Evolutionary conservation across 2,329 filamentous ascomycete genomes (phyloP).

Genomic region (Colletotrichum sp.): DNA sequence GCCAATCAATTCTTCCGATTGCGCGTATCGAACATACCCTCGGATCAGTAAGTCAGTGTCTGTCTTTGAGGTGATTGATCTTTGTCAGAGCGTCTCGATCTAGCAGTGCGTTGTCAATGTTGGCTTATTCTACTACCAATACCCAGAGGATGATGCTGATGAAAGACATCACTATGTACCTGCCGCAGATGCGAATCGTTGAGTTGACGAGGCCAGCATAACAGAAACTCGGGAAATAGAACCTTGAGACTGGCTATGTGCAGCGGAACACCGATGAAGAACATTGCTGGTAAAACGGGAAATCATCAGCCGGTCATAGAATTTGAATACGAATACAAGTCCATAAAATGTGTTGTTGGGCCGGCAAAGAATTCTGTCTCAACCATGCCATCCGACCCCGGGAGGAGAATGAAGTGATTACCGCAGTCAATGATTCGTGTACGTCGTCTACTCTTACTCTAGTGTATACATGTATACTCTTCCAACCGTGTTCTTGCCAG

Average conservation of each 20-base stretch:
- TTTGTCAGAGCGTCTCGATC: neutral
- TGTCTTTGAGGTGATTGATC: neutral
- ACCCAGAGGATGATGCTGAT: neutral
- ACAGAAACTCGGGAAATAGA: too few species aligned
- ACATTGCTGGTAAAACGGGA: too few species aligned
- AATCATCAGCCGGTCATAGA: too few species aligned
- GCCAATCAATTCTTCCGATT: neutral
- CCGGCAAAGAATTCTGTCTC: neutral
- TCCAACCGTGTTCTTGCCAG: neutral
- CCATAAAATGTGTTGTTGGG: too few species aligned
- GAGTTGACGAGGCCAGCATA: too few species aligned
- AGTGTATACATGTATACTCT: neutral
- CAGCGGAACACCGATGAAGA: too few species aligned
- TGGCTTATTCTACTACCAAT: neutral
- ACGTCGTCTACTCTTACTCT: neutral
- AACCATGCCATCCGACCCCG: neutral
- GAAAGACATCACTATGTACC: neutral
- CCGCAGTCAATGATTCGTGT: neutral
- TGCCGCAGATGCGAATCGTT: too few species aligned
- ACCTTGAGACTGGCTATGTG: too few species aligned
- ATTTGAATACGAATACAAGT: too few species aligned
- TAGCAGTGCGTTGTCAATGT: neutral
- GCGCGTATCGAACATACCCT: neutral
- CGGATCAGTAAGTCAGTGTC: neutral
- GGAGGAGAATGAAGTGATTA: neutral